Evolutionary conservation across 2,329 filamentous ascomycete genomes (phyloP), one percentile per base, ranked within the genome.

Genomic region (Tolypocladium paradoxum): DNA sequence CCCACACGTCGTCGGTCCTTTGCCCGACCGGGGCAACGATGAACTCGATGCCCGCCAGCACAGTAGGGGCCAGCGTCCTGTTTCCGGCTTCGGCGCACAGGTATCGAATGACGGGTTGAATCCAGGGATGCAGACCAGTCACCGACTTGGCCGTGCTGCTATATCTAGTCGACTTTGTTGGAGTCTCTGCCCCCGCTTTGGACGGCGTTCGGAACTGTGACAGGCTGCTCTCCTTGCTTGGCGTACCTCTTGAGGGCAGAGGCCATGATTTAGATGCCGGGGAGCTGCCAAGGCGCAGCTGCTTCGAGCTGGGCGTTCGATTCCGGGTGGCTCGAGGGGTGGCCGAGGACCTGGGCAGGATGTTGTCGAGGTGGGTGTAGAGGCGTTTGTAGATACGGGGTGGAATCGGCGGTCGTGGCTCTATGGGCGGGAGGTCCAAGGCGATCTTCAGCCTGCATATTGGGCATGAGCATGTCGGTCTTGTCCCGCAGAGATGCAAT

Each of bases 341-440:
- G 6, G 62, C 61, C 6, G 67, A 58, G 18, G 73, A 60, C 33
- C 68, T 68, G 16, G 79, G 77, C 6, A 97, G 74, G 40, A 85
- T 84, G 53, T 81, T 82, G 60, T 92, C 85, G 55, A 97, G 81
- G 65, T 92, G 90, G 34, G 74, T 74, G 67, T 91, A 93, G 37
- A 97, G 76, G 54, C 89, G 88, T 62, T 87, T 88, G 74, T 97
- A 97, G 51, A 90, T 78, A 53, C 83, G 80, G 1, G 89, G 90
- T 48, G 84, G 84, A 51, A 90, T 86, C 4, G 90, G 90, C 2
- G 90, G 88, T 5, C 83, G 79, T 3, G 86, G 80, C 57, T 87
- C 81, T 54, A 91, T 85, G 1, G 84, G 79, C 0, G 91, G 90
- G 8, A 96, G 81, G 64, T 90, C 82, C 46, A 95, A 79, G 0